Base-by-base conservation (phyloP, 257 asterid species). In the Salvia splendens region DNA sequence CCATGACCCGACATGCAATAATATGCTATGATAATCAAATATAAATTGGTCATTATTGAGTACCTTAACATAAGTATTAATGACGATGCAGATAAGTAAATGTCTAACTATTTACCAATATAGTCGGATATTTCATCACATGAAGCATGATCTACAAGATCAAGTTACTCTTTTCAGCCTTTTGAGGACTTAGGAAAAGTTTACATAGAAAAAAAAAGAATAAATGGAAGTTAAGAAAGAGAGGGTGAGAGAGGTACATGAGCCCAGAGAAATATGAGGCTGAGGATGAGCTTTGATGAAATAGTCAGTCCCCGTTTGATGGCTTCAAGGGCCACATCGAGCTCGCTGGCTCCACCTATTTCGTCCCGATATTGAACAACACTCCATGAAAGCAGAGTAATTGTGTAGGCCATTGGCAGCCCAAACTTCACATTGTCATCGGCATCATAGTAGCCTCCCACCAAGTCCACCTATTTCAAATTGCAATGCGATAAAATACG, bases 401-500 rank as follows among this genome's bases (percentile, higher is more conserved):
- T 61, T 1, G 98, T 89, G 68, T 83, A 92, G 0, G 98, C 96
- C 96, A 92, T 92, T 6, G 98, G 98, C 36, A 92, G 71, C 28
- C 96, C 96, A 46, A 92, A 92, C 65, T 92, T 92, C 9, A 92
- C 98, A 66, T 92, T 87, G 56, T 89, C 98, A 0, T 95, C 98
- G 12, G 98, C 98, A 12, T 92, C 98, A 40, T 89, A 92, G 76
- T 92, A 92, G 6, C 98, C 98, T 15, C 98, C 98, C 5, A 89
- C 95, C 77, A 89, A 80, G 67, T 92, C 95, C 83, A 89, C 98
- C 98, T 88, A 87, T 33, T 75, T 83, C 16, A 28, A 49, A 52
- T 46, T 0, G 8, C 8, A 47, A 11, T 74, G 7, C 56, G 42
- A 55, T 55, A n/a, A 15, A 40, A 10, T 20, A 32, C 48, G 8